phyloP scores from a whole-genome alignment of 257 asterid species.

The Thymus mandschuricus region DNA sequence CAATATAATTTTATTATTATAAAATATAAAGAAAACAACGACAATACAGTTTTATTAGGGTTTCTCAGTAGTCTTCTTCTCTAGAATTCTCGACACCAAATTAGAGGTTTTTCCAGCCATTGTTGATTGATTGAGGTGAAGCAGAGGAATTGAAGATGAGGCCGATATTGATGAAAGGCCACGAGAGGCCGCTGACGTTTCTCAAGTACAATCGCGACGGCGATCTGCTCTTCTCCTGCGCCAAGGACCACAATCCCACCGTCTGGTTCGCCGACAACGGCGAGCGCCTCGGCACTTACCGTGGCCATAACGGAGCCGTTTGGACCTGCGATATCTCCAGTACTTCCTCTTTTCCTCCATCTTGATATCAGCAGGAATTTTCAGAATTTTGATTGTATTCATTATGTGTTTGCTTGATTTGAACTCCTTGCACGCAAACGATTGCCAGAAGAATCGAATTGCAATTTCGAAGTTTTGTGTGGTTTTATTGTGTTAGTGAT shows the following conservation, averaged over 20 bases:
- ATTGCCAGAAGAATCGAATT: not conserved
- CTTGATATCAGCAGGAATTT: not conserved
- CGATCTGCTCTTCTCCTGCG: conserved; percentile 88
- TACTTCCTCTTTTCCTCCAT: conserved; percentile 23
- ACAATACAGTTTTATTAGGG: not conserved
- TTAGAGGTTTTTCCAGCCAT: conserved; percentile 19
- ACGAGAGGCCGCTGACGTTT: conserved; percentile 92
- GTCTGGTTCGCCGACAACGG: conserved; percentile 95
- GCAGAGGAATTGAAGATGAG: conserved; percentile 49
- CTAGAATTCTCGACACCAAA: not conserved
- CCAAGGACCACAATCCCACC: conserved; percentile 88
- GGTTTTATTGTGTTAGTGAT: conserved; percentile 7
- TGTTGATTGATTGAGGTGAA: not conserved
- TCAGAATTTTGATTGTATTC: not conserved
- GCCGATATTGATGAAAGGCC: conserved; percentile 95
- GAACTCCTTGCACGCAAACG: not conserved
- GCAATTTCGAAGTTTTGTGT: conserved; percentile 4
- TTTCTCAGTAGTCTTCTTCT: not conserved
- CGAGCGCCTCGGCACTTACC: conserved; percentile 93
- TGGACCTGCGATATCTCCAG: conserved; percentile 97
- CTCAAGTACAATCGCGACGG: conserved; percentile 85
- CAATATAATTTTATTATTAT: too few relatives aligned
- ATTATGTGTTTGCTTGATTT: not conserved
- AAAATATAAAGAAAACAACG: too few relatives aligned
- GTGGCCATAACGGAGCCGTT: conserved; percentile 95